Base-by-base conservation (phyloP, 352 stramenopile species). In the Globisporangium nodosum region DNA sequence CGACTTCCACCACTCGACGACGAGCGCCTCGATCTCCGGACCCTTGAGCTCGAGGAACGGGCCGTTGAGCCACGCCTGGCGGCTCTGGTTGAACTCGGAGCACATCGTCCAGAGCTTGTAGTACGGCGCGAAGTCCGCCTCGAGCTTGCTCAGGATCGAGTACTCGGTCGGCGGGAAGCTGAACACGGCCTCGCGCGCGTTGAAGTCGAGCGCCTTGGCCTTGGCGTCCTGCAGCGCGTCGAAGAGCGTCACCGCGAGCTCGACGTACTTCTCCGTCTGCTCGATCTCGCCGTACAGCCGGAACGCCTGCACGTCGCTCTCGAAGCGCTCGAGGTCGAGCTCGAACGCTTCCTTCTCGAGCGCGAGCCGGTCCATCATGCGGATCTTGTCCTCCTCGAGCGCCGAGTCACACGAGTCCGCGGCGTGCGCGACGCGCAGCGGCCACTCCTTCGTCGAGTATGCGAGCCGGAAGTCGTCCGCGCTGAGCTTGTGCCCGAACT, bases 81-180 rank as follows among this genome's bases (percentile, higher is more conserved):
- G 87, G 54, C 75, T 97, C 53, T 90, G 81, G 54, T 96, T 84
- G 66, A 98, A 98, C 63, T 98, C 92, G 40, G 80, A 93, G 61
- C 93, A 94, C 89, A 98, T 97, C 9, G 90, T 98, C 92, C 94
- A 98, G 5, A 98, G 81, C 60, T 96, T 95, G 63, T 96, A 97
- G 69, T 97, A 97, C 24, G 90, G 91, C 13, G 78, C 64, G 42
- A 97, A 96, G 51, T 97, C 83, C 1, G 62, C 67, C 63, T 97
- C 87, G 16, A 97, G 71, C 52, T 93, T 90, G 33, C 62, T 61
- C 18, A 98, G 60, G 20, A 96, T 74, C 31, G 82, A 78, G 63
- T 97, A 98, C 40, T 98, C 92, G 0, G 91, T 97, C 15, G 87
- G 87, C 8, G 85, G 85, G 40, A 98, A 97, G 15, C 91, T 92